Evolutionary conservation across 306 rosid genomes (phyloP), one percentile per base, ranked within the genome.

Genomic region (Begonia loranthoides): DNA sequence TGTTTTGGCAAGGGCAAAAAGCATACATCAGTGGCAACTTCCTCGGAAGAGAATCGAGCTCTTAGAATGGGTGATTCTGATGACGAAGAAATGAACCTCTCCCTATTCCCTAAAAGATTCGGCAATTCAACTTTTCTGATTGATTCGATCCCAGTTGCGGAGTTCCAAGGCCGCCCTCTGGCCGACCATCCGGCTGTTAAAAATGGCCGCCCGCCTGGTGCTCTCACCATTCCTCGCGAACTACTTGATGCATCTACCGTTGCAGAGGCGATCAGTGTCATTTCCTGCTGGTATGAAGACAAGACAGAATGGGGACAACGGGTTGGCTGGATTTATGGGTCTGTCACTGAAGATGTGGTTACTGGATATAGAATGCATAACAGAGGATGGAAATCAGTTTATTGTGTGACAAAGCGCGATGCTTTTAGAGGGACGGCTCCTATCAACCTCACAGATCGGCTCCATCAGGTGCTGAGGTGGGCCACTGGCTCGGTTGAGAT

Each of bases 351-450:
- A 63, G 97, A 89, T 68, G 97, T 89, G 67, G 95, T 89, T 55
- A 89, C 97, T 11, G 97, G 97, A 19, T 89, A 84, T 45, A 84
- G 95, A 52, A 89, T 89, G 97, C 97, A 89, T 68, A 89, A 89
- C 46, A 73, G 97, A 33, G 97, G 97, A 22, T 89, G 97, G 97
- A 89, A 73, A 62, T 89, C 97, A 19, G 94, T 89, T 21, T 89
- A 89, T 50, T 89, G 97, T 41, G 97, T 82, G 61, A 89, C 95
- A 4, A 89, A 89, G 61, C 95, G 97, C 1, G 97, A 89, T 49
- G 97, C 97, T 15, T 89, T 89, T 61, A 87, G 97, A 13, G 97
- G 97, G 48, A 82, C 95, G 10, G 97, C 97, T 63, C 97, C 97
- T 0, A 89, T 89, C 61, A 89, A 89, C 70, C 93, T 89, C 45